Evolutionary conservation across 257 asterid genomes (phyloP).

Genomic region (Datura wrightii): DNA sequence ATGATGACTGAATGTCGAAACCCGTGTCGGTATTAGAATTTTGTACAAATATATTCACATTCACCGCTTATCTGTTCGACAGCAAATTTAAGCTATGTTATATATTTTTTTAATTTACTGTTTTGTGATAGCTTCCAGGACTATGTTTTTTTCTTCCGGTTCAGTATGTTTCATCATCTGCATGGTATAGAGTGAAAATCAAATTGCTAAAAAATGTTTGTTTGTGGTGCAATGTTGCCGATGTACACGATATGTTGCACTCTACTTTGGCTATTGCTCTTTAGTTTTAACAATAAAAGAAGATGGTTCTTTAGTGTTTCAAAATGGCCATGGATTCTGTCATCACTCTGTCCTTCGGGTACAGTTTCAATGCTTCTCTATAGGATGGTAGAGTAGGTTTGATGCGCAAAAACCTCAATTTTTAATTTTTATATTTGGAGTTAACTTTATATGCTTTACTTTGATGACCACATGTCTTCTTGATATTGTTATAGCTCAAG

Average conservation of each 20-base stretch:
- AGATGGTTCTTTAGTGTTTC: not conserved
- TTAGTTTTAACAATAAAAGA: too few relatives aligned
- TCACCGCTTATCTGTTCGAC: too few relatives aligned
- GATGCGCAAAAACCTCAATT: not conserved
- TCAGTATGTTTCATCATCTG: not conserved
- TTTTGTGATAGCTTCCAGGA: not conserved
- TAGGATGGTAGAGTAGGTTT: not conserved
- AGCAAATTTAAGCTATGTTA: not conserved
- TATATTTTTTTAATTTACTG: not conserved
- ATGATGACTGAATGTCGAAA: not conserved
- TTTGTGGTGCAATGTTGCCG: not conserved
- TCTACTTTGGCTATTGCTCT: not conserved
- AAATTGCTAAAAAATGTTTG: not conserved
- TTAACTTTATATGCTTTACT: not conserved
- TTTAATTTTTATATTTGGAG: not conserved
- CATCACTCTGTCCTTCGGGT: not conserved
- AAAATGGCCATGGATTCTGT: not conserved
- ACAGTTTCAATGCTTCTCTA: not conserved
- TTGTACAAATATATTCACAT: not conserved
- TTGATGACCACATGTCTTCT: not conserved
- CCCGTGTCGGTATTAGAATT: not conserved
- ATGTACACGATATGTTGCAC: not conserved
- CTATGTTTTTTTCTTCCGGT: not conserved
- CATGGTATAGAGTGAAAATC: not conserved
- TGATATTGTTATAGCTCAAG: conserved; percentile 3